These are phyloP conservation scores for Thelephora terrestris DNA, from an alignment of 1,284 basidiomycete species.

Conservation along the genomic window DNA sequence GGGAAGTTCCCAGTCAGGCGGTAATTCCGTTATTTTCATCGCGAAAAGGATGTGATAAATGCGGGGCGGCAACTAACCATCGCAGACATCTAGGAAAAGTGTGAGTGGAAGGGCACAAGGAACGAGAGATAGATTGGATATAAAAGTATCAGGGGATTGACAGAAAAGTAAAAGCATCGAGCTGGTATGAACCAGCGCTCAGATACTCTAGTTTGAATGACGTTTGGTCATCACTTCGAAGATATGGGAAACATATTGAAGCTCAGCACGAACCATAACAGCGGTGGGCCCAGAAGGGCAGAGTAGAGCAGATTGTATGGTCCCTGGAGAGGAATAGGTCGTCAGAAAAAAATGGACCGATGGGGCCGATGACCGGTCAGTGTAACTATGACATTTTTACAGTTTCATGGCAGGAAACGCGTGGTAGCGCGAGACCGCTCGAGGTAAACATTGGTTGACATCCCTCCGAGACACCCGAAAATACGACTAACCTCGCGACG, in stretches of 20 bases:
- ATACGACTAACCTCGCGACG: no score
- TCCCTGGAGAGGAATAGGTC: background rate
- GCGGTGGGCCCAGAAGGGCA: background rate
- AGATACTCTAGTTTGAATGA: conserved; percentile 86
- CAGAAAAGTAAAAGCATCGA: conserved; percentile 59
- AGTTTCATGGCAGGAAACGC: conserved; percentile 40
- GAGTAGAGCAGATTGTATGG: no score
- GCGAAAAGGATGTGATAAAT: conserved; percentile 15
- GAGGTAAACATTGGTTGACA: conserved; percentile 39
- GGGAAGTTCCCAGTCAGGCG: conserved; percentile 48
- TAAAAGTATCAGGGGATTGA: conserved; percentile 48
- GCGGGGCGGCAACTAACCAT: conserved; percentile 9
- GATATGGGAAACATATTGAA: conserved; percentile 2
- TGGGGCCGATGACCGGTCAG: conserved; percentile 46
- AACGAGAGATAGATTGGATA: conserved; percentile 6
- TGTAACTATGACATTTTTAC: conserved; percentile 74
- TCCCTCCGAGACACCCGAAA: conserved; percentile 31
- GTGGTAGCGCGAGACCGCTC: conserved; percentile 40
- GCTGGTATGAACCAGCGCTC: conserved; percentile 39
- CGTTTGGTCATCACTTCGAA: conserved; percentile 44
- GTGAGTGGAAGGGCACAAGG: background rate
- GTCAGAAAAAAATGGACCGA: conserved; percentile 5
- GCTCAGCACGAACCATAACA: conserved; percentile 6
- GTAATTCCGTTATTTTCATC: conserved; percentile 69
- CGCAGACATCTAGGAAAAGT: conserved; percentile 6